Percentiles rank a stretch among this genome's conserved stretches.
These are phyloP conservation scores for Colletotrichum lupini DNA, from an alignment of 2,329 filamentous ascomycete species.

Conservation along the genomic window DNA sequence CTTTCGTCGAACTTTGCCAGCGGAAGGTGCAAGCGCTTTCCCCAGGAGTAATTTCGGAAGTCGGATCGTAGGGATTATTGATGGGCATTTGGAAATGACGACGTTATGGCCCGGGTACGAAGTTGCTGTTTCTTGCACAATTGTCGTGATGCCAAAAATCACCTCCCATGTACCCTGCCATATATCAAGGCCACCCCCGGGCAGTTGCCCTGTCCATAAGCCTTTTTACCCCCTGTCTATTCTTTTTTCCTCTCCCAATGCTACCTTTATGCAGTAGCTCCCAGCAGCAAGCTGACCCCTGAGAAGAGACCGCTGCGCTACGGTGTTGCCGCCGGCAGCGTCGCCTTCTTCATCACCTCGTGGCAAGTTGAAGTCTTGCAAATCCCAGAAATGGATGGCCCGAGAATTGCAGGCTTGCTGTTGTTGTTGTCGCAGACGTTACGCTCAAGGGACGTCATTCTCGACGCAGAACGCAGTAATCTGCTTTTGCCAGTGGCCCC, in stretches of 20 bases:
- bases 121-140: constrained; percentile 1
- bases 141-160: neutral
- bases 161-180: constrained; percentile 15
- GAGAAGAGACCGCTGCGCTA: neutral
- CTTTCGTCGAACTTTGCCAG: neutral
- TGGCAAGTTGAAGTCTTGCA: neutral
- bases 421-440: neutral
- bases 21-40: constrained; percentile 30
- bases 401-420: neutral
- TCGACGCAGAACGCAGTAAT: constrained; percentile 1
- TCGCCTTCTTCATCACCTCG: constrained; percentile 24
- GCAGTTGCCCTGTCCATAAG: neutral
- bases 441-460: constrained; percentile 8
- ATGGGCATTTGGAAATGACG: constrained; percentile 13
- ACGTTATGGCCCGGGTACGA: constrained; percentile 9
- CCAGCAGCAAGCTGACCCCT: constrained; percentile 1
- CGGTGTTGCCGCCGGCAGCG: constrained; percentile 27
- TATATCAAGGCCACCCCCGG: neutral
- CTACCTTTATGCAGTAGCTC: constrained; percentile 21
- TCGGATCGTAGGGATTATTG: constrained; percentile 20
- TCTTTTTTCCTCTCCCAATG: neutral
- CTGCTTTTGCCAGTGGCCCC: neutral
- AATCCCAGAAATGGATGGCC: neutral
- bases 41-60: constrained; percentile 31
- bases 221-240: neutral